phyloP scores from a whole-genome alignment of 495 filamentous ascomycete species.

The Penicillium tannophilum region DNA sequence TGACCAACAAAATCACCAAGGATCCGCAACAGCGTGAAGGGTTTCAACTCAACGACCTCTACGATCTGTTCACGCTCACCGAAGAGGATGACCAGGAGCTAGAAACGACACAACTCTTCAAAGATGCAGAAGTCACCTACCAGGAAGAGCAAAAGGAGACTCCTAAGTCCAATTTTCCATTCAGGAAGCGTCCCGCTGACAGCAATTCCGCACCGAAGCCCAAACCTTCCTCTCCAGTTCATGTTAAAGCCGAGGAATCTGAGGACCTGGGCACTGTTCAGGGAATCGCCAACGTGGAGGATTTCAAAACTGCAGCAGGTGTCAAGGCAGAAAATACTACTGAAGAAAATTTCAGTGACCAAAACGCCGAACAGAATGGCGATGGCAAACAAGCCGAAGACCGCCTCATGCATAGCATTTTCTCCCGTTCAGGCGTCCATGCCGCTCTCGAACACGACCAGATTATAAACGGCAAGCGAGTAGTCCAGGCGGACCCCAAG shows the following conservation, averaged over 20 bases:
- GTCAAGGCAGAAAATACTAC: background rate
- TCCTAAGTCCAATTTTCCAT: background rate
- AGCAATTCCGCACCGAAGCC: slow-evolving; percentile 7
- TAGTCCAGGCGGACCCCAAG: slow-evolving; percentile 64
- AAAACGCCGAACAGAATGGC: slow-evolving; percentile 44
- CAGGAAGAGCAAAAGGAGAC: slow-evolving; percentile 34
- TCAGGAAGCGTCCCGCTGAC: slow-evolving; percentile 7
- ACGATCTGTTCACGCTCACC: slow-evolving; percentile 86
- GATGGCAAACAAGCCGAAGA: slow-evolving; percentile 49
- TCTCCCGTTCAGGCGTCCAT: slow-evolving; percentile 80
- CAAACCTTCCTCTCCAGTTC: slow-evolving; percentile 8
- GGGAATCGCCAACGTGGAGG: slow-evolving; percentile 60
- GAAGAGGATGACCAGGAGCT: slow-evolving; percentile 67
- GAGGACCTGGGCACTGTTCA: slow-evolving; percentile 50
- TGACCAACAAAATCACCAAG: slow-evolving; percentile 90
- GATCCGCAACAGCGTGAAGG: slow-evolving; percentile 88
- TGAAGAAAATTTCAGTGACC: slow-evolving; percentile 23
- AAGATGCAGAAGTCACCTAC: slow-evolving; percentile 74
- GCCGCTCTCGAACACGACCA: slow-evolving; percentile 86
- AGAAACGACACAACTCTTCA: slow-evolving; percentile 83
- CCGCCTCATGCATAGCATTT: slow-evolving; percentile 82
- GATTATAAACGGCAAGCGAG: slow-evolving; percentile 71
- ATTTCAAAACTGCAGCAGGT: slow-evolving; percentile 37
- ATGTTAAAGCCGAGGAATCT: slow-evolving; percentile 17
- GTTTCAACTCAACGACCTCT: slow-evolving; percentile 82